phyloP scores from a whole-genome alignment of 495 filamentous ascomycete genomes.

The Penicillium antarcticum region DNA sequence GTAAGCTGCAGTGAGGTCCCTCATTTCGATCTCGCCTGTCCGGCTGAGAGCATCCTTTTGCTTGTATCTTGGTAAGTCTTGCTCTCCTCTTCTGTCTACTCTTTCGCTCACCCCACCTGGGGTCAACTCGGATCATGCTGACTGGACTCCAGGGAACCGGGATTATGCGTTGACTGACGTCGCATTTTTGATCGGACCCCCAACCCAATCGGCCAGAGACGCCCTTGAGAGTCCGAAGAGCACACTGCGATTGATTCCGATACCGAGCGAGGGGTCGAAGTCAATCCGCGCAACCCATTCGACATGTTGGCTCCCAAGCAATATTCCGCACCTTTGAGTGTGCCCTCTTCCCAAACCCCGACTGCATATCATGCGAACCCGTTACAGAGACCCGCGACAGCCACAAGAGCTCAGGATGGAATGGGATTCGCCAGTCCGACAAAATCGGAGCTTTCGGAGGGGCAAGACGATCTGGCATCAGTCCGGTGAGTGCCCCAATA shows the following conservation, averaged over 20 bases:
- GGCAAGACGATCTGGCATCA: constrained; percentile 54
- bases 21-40: constrained; percentile 14
- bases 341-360: constrained; percentile 51
- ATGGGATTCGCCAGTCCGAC: constrained; percentile 76
- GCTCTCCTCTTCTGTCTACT: neutral
- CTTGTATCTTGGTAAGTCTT: constrained; percentile 5
- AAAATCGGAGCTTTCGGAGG: constrained; percentile 92
- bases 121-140: constrained; percentile 6
- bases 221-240: constrained; percentile 10
- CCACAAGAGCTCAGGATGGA: constrained; percentile 57
- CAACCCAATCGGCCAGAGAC: constrained; percentile 7
- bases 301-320: constrained; percentile 86
- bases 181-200: constrained; percentile 3
- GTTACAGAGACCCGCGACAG: constrained; percentile 48
- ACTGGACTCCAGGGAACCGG: constrained; percentile 5
- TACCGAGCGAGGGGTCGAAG: neutral
- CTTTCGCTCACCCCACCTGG: neutral
- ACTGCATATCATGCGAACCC: constrained; percentile 49
- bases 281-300: neutral
- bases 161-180: constrained; percentile 21
- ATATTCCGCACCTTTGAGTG: constrained; percentile 63
- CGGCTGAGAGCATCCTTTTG: neutral
- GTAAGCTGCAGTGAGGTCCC: constrained; percentile 5
- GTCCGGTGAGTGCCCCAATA: constrained; percentile 48
- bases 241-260: constrained; percentile 5